Conservation (phyloP, 2,329 filamentous ascomycete species). For the Fusarium guadeloupense region DNA sequence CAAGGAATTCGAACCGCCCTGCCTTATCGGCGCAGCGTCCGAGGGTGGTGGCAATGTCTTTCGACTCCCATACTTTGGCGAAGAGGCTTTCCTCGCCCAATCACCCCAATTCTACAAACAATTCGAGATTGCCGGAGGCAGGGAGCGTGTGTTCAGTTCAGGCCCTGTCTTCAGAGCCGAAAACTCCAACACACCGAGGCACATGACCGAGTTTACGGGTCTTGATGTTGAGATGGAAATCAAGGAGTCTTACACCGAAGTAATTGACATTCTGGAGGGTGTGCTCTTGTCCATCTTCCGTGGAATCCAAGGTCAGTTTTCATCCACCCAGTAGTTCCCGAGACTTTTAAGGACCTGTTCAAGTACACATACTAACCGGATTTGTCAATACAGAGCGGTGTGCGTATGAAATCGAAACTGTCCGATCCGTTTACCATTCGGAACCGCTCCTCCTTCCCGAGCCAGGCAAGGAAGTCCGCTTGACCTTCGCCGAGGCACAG, state of each 20-base stretch:
- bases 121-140: conserved; percentile 80
- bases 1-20: conserved; percentile 87
- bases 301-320: conserved; percentile 59
- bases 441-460: conserved; percentile 79
- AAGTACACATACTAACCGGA: too few relatives aligned
- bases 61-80: conserved; percentile 86
- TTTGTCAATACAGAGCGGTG: conserved; percentile 57
- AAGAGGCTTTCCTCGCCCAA: conserved; percentile 81
- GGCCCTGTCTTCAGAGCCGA: conserved; percentile 88
- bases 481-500: conserved; percentile 82
- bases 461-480: conserved; percentile 75
- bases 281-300: conserved; percentile 83
- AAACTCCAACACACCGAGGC: conserved; percentile 83
- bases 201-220: conserved; percentile 91
- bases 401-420: conserved; percentile 74
- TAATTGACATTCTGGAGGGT: conserved; percentile 74
- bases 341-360: too few relatives aligned
- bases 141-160: conserved; percentile 80
- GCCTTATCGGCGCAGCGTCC: conserved; percentile 87
- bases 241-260: conserved; percentile 77
- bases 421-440: conserved; percentile 77
- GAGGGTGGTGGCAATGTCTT: conserved; percentile 96
- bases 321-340: too few relatives aligned
- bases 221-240: conserved; percentile 94
- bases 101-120: conserved; percentile 90